Base-by-base conservation (phyloP, 2,329 filamentous ascomycete species). In the Phialemonium atrogriseum region DNA sequence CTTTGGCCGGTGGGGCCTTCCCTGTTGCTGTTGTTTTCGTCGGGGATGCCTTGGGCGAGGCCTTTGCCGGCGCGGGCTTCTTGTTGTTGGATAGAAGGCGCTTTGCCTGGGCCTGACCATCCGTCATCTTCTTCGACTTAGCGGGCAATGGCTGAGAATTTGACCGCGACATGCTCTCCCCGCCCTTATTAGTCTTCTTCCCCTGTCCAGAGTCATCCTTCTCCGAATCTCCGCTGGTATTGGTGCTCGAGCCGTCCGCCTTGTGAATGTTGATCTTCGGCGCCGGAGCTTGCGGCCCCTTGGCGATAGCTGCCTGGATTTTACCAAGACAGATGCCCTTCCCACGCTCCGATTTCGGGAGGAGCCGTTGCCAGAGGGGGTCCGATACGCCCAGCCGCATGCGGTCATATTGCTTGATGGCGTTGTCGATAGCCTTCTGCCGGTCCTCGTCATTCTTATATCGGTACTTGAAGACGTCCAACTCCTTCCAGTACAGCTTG, bases 391-490 rank as follows among this genome's bases (percentile, higher is more conserved):
- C 68, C 18, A 80, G 42, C 22, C 76, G 62, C 50, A 71, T 63
- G 48, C 68, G 72, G 50, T 80, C 76, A 40, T 70, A 80, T 33
- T 67, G 58, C 37, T 61, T 66, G 35, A 77, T 63, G 10, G 76
- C 75, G 42, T 77, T 68, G 54, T 82, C 63, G 48, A 80, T 69
- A 39, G 72, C 67, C 44, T 66, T 56, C 49, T 84, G 62, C 18
- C 76, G 68, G 38, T 75, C 66, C 19, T 69, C 64, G 12, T 64
- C 54, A 22, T 51, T 60, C 26, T 60, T 58, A 46, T 80, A 80
- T 17, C 68, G 57, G 49, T 77, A 77, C 35, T 64, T 68, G 66
- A 70, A 80, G 14, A 78, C 70, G 42, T 80, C 74, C 10, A 80
- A 61, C 41, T 80, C 76, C 51, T 69, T 77, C 66, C 69, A 80